Evolutionary conservation across 306 rosid genomes (phyloP), one percentile per base, ranked within the genome.

Genomic region (Arachis stenosperma): DNA sequence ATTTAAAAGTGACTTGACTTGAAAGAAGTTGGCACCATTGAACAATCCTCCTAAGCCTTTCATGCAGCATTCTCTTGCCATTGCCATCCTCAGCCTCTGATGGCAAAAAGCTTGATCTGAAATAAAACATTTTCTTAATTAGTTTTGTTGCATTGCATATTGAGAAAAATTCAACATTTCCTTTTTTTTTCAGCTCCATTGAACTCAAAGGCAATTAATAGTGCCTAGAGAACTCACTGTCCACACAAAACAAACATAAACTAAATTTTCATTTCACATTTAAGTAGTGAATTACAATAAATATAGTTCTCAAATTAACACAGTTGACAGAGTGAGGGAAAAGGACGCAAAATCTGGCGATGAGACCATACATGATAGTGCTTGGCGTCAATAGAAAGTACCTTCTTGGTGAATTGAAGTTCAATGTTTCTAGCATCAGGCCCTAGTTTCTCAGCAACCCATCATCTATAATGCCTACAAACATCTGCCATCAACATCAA

Each of bases 351-450:
- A 73, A 89, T 96, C 98, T 93, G 94, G 75, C 98, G 80, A 77
- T 91, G 98, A 59, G 98, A 94, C 98, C 98, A 94, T 15, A 96
- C 95, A 73, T 91, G 97, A 78, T 89, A 94, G 73, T 94, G 86
- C 84, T 94, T 94, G 62, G 97, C 90, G 14, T 94, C 98, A 57
- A 71, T 6, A 5, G 93, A 85, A 43, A 94, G 74, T 66, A 94
- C 81, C 83, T 75, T 88, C 81, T 81, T 82, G 72, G 97, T 94
- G 86, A 91, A 91, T 66, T 84, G 84, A 74, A 89, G 92, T 68
- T 94, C 98, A 76, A 37, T 46, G 43, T 42, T 78, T 78, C 85
- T 70, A 57, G 90, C 92, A 71, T 76, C 80, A 60, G 75, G 69
- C 69, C 97, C 98, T 81, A 94, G 78, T 61, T 85, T 91, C 84